Base-by-base conservation (phyloP, 331 rosid species). In the Quercus tomentella region DNA sequence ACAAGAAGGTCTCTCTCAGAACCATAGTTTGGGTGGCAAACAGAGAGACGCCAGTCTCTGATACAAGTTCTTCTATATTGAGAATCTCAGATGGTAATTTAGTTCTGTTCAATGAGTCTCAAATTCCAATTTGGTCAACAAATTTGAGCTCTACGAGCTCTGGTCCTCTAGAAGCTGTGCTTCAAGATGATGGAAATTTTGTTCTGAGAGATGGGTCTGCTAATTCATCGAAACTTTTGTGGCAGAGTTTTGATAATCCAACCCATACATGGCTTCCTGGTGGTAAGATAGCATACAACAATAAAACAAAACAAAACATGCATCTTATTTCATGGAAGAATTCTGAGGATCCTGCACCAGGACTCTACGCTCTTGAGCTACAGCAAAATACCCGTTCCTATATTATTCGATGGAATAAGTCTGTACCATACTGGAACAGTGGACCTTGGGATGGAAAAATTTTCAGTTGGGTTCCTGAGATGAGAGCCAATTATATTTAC, bases 231-330 rank as follows among this genome's bases (percentile, higher is more conserved):
- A 28, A 74, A 6, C 26, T 11, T 71, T 35, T 83, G 1, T 90
- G 91, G 94, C 88, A 88, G 68, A 90, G 92, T 79, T 88, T 90
- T 72, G 95, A 88, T 82, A 56, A 88, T 57, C 94, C 85, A 23
- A 25, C 92, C 4, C 79, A 90, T 60, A 86, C 94, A 51, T 86
- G 85, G 84, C 86, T 90, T 35, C 92, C 89, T 0, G 85, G 89
- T 10, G 74, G 73, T 0, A 88, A 80, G 70, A 30, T 86, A 7
- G 51, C 77, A 43, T 76, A 76, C 8, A 66, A 91, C 58, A 74
- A 71, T 2, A 82, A 26, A 79, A 87, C 91, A 51, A 87, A 87
- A n/a, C 10, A 77, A 26, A 89, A 72, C 37, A 80, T 77, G 3
- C 77, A 70, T 69, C 69, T 89, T 0, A 82, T 88, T 75, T 86